A percentile compares a stretch with the other conserved stretches of the same genome.
Conservation (phyloP, 495 filamentous ascomycete species). For the Aspergillus taichungensis region DNA sequence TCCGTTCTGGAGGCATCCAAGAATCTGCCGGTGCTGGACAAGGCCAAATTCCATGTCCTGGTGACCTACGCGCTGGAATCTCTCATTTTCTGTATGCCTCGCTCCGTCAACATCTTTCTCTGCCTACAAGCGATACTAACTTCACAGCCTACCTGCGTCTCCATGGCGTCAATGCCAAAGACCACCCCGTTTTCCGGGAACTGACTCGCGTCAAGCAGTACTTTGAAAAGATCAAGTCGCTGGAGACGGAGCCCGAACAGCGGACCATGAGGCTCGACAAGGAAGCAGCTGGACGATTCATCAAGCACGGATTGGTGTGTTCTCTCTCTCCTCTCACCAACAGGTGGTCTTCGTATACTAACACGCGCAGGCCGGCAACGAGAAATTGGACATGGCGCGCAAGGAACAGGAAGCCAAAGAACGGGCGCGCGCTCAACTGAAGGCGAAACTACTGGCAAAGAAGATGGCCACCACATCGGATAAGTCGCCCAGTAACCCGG, state of each 20-base stretch:
- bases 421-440: conserved; percentile 40
- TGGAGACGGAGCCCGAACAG: conserved; percentile 44
- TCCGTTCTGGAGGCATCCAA: conserved; percentile 57
- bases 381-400: conserved; percentile 47
- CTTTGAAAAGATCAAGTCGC: conserved; percentile 79
- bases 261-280: conserved; percentile 64
- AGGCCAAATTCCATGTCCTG: conserved; percentile 82
- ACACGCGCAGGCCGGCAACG: conserved; percentile 48
- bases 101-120: background rate
- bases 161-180: conserved; percentile 67
- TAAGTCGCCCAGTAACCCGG: conserved; percentile 7
- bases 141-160: conserved; percentile 64
- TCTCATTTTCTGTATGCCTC: conserved; percentile 69
- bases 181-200: conserved; percentile 79
- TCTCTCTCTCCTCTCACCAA: background rate
- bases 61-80: conserved; percentile 83
- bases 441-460: conserved; percentile 35
- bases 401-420: conserved; percentile 47
- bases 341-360: background rate
- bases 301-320: conserved; percentile 64
- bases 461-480: conserved; percentile 16
- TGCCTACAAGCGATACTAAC: conserved; percentile 9
- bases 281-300: conserved; percentile 68
- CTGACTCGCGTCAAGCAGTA: conserved; percentile 80
- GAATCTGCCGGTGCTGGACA: conserved; percentile 84